Percentiles rank a stretch among this genome's conserved stretches.
phyloP scores from a whole-genome alignment of 2,329 filamentous ascomycete genomes.

The Acephala macrosclerotiorum region DNA sequence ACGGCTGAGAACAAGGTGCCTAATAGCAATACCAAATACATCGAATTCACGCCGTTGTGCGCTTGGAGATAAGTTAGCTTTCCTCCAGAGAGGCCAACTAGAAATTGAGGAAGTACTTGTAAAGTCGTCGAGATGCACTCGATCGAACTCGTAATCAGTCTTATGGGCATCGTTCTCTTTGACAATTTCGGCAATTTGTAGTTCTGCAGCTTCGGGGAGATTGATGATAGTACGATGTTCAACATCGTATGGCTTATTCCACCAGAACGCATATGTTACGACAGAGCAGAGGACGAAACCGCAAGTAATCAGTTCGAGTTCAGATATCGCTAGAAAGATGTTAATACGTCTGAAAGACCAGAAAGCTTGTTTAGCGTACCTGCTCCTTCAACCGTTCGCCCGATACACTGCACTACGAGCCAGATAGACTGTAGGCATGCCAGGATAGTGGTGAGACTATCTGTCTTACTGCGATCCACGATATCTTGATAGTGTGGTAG shows the following conservation, averaged over 20 bases:
- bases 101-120: too few relatives aligned
- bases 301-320: slow-evolving; percentile 9
- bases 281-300: slow-evolving; percentile 7
- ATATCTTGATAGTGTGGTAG: slow-evolving; percentile 10
- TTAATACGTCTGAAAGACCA: background rate
- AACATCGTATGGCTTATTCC: slow-evolving; percentile 14
- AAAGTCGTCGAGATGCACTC: too few relatives aligned
- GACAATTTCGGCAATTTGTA: background rate
- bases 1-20: slow-evolving; percentile 1
- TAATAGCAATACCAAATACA: background rate
- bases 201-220: background rate
- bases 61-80: background rate
- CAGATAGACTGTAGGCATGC: background rate
- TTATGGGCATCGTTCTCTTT: background rate
- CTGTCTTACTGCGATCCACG: slow-evolving; percentile 8
- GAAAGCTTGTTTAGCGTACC: background rate
- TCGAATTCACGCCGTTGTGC: background rate
- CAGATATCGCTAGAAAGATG: background rate
- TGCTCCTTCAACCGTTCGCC: background rate
- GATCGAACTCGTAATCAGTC: background rate
- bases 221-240: slow-evolving; percentile 9
- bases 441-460: background rate
- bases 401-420: slow-evolving; percentile 11
- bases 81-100: background rate
- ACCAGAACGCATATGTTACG: slow-evolving; percentile 2